Evolutionary conservation across 305 asterid species (phyloP).

Genomic region (Solanum hybrid): DNA sequence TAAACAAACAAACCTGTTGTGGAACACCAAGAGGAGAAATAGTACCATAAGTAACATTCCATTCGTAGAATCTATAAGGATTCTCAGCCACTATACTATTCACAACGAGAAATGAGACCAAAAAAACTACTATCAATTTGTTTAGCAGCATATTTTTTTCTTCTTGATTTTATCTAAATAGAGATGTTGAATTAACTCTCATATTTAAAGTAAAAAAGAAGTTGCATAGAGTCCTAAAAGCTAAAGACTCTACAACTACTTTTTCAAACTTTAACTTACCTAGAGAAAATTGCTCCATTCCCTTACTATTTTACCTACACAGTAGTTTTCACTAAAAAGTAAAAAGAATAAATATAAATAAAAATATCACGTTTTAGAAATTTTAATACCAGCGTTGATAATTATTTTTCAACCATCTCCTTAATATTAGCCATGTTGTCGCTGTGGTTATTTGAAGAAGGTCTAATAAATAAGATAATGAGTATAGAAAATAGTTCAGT

Average conservation of each 20-base stretch:
- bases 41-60: conserved; percentile 10
- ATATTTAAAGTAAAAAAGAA: neutral
- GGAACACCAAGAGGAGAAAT: conserved; percentile 9
- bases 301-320: neutral
- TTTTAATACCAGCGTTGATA: neutral
- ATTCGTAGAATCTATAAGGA: conserved; percentile 8
- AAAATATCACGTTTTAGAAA: neutral
- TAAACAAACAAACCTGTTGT: conserved; percentile 5
- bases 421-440: neutral
- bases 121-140: neutral
- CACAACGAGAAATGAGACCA: neutral
- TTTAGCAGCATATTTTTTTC: neutral
- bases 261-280: neutral
- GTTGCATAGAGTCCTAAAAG: neutral
- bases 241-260: neutral
- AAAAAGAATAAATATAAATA: no score
- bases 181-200: neutral
- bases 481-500: neutral
- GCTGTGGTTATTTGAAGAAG: neutral
- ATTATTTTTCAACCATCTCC: neutral
- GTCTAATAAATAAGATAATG: neutral
- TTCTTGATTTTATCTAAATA: neutral
- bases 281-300: neutral
- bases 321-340: neutral
- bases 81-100: neutral